Conservation (phyloP, 805 yeast species). For the Lachancea fermentati region DNA sequence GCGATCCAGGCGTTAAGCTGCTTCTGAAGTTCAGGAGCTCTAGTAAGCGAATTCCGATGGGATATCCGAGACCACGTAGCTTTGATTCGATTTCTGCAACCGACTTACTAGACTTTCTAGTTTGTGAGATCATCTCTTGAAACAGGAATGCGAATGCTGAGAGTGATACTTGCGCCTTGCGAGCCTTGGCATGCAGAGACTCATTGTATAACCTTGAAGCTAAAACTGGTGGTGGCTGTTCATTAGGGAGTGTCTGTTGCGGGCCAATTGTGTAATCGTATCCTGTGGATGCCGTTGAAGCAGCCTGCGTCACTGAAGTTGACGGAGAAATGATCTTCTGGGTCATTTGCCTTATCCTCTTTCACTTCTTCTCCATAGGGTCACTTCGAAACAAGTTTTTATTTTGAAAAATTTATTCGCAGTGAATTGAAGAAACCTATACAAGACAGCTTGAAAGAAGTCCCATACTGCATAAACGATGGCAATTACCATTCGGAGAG, state of each 20-base stretch:
- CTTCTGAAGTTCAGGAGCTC: constrained; percentile 45
- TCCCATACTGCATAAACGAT: no score
- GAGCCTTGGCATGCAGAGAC: constrained; percentile 17
- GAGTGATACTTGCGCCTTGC: constrained; percentile 49
- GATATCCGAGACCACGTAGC: constrained; percentile 68
- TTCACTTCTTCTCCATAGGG: no score
- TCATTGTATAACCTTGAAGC: constrained; percentile 23
- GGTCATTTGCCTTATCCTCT: no score
- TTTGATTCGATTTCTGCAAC: constrained; percentile 57
- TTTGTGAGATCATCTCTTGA: constrained; percentile 63
- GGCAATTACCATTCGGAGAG: constrained; percentile 86
- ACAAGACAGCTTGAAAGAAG: no score
- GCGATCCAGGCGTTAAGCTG: constrained; percentile 19
- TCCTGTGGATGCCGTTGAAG: constrained; percentile 11
- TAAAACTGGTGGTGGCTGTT: constrained; percentile 13
- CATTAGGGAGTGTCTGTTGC: constrained; percentile 26
- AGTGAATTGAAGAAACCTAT: no score
- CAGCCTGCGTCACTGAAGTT: constrained; percentile 11
- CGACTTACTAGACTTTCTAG: constrained; percentile 54
- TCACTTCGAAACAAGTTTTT: no score
- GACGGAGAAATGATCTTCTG: constrained; percentile 25
- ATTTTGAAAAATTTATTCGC: no score
- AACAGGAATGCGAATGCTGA: constrained; percentile 66
- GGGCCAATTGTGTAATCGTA: constrained; percentile 30
- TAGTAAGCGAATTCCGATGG: constrained; percentile 62